These are phyloP conservation scores for Aspergillus viridinutans DNA, from an alignment of 2,329 filamentous ascomycete genomes.

Conservation along the genomic window DNA sequence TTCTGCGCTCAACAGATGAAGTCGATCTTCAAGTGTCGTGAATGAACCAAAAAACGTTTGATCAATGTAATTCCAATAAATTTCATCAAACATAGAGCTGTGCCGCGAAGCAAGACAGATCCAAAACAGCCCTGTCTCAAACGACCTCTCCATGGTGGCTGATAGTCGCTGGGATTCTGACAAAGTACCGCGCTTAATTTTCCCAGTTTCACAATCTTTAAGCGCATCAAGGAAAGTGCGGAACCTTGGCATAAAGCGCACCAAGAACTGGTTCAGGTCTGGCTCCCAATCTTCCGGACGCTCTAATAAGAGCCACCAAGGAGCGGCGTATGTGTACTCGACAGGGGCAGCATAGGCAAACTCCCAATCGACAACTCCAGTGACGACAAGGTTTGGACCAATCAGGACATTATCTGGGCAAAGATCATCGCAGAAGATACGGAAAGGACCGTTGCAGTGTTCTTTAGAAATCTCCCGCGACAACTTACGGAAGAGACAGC, in stretches of 20 bases:
- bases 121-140: conserved; percentile 27
- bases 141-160: conserved; percentile 17
- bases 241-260: conserved; percentile 19
- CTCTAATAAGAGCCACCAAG: conserved; percentile 26
- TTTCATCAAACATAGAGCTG: conserved; percentile 24
- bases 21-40: too few relatives aligned
- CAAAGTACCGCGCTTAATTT: conserved; percentile 14
- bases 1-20: too few relatives aligned
- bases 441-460: conserved; percentile 23
- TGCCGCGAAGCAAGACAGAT: conserved; percentile 23
- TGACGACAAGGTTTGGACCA: conserved; percentile 13
- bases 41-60: too few relatives aligned
- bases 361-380: conserved; percentile 26
- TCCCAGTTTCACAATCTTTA: conserved; percentile 18
- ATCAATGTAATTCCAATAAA: too few relatives aligned
- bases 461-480: conserved; percentile 14
- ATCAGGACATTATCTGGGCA: conserved; percentile 24
- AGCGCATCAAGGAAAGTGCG: conserved; percentile 23
- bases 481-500: conserved; percentile 20
- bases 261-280: conserved; percentile 22
- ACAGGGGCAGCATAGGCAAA: conserved; percentile 23
- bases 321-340: conserved; percentile 20
- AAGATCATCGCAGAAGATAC: conserved; percentile 29
- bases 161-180: conserved; percentile 19
- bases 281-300: conserved; percentile 25